Percentiles rank a stretch among this genome's conserved stretches.
phyloP scores from a whole-genome alignment of 2,329 filamentous ascomycete genomes.

The Chalaropsis thielavioides region DNA sequence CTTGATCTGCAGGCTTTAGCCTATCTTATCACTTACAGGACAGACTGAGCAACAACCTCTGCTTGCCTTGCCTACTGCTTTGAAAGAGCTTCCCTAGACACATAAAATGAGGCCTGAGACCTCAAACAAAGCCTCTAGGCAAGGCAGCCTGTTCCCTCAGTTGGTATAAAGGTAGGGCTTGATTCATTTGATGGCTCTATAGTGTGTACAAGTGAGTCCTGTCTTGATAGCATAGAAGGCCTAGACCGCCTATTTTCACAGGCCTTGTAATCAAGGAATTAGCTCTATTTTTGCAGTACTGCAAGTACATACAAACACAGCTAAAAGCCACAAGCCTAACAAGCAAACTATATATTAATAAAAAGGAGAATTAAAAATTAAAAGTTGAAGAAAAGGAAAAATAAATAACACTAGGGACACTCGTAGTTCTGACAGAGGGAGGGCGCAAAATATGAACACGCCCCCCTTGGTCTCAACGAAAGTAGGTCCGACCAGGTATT shows the following conservation, averaged over 20 bases:
- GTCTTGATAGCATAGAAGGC: not conserved
- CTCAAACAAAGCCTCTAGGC: not conserved
- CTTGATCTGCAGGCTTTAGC: not conserved
- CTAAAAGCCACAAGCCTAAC: not conserved
- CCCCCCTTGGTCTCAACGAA: not conserved
- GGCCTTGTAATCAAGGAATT: not conserved
- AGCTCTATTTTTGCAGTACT: not conserved
- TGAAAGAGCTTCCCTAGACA: not conserved
- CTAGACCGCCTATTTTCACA: not conserved
- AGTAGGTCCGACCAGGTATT: not conserved
- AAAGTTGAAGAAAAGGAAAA: not conserved
- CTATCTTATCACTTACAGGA: not conserved
- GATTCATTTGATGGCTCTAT: not conserved
- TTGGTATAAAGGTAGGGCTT: too few relatives aligned
- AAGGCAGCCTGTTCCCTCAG: not conserved
- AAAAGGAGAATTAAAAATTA: too few relatives aligned
- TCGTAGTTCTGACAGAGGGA: not conserved
- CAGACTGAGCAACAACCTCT: not conserved
- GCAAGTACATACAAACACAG: not conserved
- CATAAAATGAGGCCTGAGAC: not conserved
- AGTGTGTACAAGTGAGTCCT: not conserved
- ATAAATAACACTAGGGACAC: not conserved
- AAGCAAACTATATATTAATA: too few relatives aligned
- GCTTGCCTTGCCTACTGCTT: not conserved
- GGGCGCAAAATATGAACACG: not conserved